These are phyloP conservation scores for Verbascum thapsus DNA, from an alignment of 257 asterid species.

Conservation along the genomic window DNA sequence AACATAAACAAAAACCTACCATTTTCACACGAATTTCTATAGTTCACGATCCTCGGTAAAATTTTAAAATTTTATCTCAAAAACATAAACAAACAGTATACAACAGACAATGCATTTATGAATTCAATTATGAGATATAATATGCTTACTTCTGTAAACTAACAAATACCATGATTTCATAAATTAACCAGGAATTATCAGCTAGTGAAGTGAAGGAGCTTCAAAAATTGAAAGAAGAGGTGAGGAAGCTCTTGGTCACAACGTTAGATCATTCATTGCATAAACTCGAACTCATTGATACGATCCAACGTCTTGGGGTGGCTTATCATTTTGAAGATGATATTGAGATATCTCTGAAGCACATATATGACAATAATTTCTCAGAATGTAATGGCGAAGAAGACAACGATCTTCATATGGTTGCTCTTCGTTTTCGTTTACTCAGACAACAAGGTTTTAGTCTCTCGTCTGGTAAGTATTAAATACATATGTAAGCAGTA, in stretches of 20 bases:
- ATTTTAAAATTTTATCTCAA: too few species aligned
- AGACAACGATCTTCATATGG: not conserved
- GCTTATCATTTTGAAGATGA: conserved; percentile 14
- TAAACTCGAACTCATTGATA: not conserved
- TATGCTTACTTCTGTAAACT: too few species aligned
- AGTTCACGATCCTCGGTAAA: too few species aligned
- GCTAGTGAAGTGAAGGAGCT: not conserved
- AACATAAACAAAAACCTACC: too few species aligned
- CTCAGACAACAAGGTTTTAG: conserved; percentile 19
- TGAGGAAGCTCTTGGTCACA: not conserved
- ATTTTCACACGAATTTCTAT: too few species aligned
- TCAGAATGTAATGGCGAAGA: not conserved
- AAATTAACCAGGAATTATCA: not conserved
- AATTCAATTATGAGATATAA: too few species aligned
- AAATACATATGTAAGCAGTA: too few species aligned
- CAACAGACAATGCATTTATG: too few species aligned
- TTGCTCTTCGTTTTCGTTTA: conserved; percentile 26
- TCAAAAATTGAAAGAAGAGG: conserved; percentile 18
- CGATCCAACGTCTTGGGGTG: conserved; percentile 15
- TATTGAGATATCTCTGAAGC: not conserved
- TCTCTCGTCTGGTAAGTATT: not conserved
- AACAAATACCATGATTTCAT: too few species aligned
- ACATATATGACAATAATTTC: not conserved
- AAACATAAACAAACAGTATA: too few species aligned
- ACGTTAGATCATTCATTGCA: not conserved